phyloP scores from a whole-genome alignment of 768 basidiomycete genomes.

The Hypholoma sublateritium region DNA sequence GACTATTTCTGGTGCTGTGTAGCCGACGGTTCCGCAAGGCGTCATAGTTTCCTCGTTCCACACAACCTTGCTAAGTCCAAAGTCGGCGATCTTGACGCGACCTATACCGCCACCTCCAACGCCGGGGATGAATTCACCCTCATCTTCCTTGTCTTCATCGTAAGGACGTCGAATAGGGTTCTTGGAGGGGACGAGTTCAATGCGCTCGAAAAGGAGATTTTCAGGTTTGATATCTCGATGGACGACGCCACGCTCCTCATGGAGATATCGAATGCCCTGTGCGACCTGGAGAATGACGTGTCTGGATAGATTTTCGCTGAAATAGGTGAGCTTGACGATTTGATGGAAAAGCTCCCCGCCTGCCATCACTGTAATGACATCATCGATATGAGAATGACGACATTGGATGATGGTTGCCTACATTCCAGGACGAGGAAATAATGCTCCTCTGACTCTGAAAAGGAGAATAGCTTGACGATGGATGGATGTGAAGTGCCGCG shows the following conservation, averaged over 20 bases:
- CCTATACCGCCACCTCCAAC: constrained; percentile 97
- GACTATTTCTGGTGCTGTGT: constrained; percentile 99
- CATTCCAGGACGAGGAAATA: constrained; percentile 94
- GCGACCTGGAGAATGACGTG: constrained; percentile 98
- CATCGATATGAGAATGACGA: neutral
- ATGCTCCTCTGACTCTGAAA: constrained; percentile 89
- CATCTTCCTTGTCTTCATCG: constrained; percentile 98
- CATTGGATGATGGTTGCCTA: constrained; percentile 37
- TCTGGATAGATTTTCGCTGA: constrained; percentile 94
- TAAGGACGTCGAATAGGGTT: constrained; percentile 77
- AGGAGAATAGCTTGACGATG: constrained; percentile 88
- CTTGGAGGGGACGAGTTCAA: constrained; percentile 88
- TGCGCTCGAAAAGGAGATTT: constrained; percentile 90
- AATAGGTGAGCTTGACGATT: constrained; percentile 98
- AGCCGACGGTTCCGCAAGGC: constrained; percentile 99
- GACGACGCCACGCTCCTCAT: constrained; percentile 97
- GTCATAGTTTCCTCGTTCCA: constrained; percentile 99
- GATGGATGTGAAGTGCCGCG: constrained; percentile 90
- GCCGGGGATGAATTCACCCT: constrained; percentile 91
- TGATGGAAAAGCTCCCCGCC: constrained; percentile 99
- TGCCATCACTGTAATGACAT: constrained; percentile 73
- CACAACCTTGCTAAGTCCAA: constrained; percentile 94
- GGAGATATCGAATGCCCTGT: constrained; percentile 90
- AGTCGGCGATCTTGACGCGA: constrained; percentile 97
- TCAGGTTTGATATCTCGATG: constrained; percentile 99